Percentiles rank a stretch among this genome's conserved stretches.
These are phyloP conservation scores for Trichothecium sympodiale DNA, from an alignment of 2,329 filamentous ascomycete genomes.

Conservation along the genomic window DNA sequence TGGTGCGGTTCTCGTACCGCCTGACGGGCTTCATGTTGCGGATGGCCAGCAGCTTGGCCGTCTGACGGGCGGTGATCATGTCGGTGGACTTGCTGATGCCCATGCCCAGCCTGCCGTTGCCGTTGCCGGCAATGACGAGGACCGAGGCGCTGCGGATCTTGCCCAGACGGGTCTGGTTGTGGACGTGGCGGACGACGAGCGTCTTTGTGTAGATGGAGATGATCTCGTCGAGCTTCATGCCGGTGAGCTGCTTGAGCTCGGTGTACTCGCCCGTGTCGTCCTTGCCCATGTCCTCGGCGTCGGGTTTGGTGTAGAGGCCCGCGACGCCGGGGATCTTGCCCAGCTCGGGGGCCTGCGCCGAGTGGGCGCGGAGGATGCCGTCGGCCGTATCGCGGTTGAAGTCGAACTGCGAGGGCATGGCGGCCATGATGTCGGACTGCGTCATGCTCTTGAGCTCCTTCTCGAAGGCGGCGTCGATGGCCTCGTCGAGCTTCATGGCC, in stretches of 20 bases:
- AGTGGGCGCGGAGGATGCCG: conserved; percentile 21
- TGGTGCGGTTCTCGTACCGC: conserved; percentile 84
- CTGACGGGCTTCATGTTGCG: conserved; percentile 88
- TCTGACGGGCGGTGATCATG: conserved; percentile 50
- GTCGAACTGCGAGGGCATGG: conserved; percentile 19
- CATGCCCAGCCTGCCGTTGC: conserved; percentile 73
- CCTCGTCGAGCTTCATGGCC: conserved; percentile 25
- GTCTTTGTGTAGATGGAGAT: conserved; percentile 53
- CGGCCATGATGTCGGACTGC: too few species aligned
- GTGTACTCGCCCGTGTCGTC: conserved; percentile 40
- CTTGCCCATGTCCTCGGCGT: conserved; percentile 37
- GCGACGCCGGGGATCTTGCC: conserved; percentile 42
- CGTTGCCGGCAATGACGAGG: conserved; percentile 77
- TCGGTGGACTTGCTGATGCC: conserved; percentile 86
- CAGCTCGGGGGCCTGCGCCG: conserved; percentile 35
- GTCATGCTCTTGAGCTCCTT: conserved; percentile 17
- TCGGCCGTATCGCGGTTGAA: conserved; percentile 25
- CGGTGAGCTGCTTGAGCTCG: conserved; percentile 43
- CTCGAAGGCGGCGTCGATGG: conserved; percentile 23
- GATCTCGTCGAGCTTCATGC: conserved; percentile 41
- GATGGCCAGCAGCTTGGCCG: conserved; percentile 73
- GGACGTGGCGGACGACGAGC: conserved; percentile 62
- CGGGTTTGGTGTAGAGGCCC: conserved; percentile 37
- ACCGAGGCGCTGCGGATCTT: conserved; percentile 73
- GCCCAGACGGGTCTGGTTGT: conserved; percentile 92